Conservation (phyloP, 2,329 filamentous ascomycete genomes). For the Epichloe scottii region DNA sequence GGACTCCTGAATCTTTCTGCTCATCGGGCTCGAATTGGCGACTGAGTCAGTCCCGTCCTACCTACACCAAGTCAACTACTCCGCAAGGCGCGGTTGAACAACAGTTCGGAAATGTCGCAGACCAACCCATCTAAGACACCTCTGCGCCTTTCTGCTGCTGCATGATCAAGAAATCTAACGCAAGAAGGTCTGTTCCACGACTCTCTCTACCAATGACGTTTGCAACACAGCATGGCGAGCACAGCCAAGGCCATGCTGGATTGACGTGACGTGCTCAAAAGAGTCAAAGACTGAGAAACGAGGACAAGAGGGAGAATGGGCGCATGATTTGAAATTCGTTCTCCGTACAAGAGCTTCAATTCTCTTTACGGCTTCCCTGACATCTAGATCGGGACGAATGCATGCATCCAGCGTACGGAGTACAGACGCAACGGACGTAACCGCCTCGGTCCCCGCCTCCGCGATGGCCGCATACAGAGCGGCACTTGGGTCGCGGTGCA, state of each 20-base stretch:
- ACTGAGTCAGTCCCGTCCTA: slow-evolving; percentile 1
- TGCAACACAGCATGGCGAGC: neutral
- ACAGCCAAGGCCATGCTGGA: neutral
- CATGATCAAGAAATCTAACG: neutral
- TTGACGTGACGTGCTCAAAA: neutral
- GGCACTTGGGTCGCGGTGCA: neutral
- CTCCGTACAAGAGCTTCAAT: neutral
- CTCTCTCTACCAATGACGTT: neutral
- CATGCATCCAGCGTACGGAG: neutral
- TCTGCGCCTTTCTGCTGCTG: neutral
- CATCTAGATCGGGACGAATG: neutral
- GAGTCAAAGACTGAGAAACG: neutral
- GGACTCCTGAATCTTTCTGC: neutral
- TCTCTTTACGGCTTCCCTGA: neutral
- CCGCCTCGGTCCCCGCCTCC: neutral
- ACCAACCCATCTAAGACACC: slow-evolving; percentile 1
- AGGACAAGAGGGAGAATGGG: neutral
- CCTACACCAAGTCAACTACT: neutral
- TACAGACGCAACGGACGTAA: neutral
- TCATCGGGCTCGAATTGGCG: neutral
- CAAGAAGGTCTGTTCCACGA: neutral
- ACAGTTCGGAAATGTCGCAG: neutral
- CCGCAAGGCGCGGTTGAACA: neutral
- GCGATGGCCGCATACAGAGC: neutral
- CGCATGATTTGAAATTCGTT: neutral